phyloP scores from a whole-genome alignment of 2,329 filamentous ascomycete genomes.

The Cordyceps cicadae region DNA sequence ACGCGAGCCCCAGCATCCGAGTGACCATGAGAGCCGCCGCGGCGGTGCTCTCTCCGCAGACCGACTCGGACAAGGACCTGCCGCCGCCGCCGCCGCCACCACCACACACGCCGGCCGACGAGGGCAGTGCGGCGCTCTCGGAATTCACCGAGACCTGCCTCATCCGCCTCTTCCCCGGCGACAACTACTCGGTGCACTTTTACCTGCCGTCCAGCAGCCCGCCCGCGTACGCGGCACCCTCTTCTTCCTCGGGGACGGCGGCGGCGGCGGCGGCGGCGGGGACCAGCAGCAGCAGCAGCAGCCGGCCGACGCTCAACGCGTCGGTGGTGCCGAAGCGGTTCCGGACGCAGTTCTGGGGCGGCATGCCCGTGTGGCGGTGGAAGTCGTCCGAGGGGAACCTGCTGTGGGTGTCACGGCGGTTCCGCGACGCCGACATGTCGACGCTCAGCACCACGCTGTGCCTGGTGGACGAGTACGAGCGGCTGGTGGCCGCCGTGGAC shows the following conservation, averaged over 20 bases:
- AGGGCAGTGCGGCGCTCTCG: background rate
- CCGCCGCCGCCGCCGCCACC: background rate
- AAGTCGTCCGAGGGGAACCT: constrained; percentile 10
- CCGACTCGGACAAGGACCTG: background rate
- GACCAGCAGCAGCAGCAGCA: background rate
- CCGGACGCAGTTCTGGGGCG: constrained; percentile 8
- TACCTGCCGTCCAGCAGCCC: background rate
- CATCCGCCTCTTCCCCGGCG: constrained; percentile 5
- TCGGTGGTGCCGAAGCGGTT: constrained; percentile 4
- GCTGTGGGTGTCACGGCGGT: constrained; percentile 9
- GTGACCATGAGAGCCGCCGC: constrained; percentile 8
- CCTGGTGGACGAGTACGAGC: constrained; percentile 10
- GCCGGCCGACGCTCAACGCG: background rate
- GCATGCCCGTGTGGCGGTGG: constrained; percentile 11
- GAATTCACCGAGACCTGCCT: constrained; percentile 10
- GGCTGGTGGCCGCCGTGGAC: constrained; percentile 3
- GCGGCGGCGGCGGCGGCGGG: no score
- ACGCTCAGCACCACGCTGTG: background rate
- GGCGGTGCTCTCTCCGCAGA: background rate
- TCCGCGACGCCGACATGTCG: constrained; percentile 6
- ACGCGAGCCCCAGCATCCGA: background rate
- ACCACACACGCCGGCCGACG: background rate
- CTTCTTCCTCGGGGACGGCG: no score
- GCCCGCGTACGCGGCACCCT: background rate
- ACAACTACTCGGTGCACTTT: constrained; percentile 5